Base-by-base conservation (phyloP, 495 filamentous ascomycete species). In the Poronia punctata region DNA sequence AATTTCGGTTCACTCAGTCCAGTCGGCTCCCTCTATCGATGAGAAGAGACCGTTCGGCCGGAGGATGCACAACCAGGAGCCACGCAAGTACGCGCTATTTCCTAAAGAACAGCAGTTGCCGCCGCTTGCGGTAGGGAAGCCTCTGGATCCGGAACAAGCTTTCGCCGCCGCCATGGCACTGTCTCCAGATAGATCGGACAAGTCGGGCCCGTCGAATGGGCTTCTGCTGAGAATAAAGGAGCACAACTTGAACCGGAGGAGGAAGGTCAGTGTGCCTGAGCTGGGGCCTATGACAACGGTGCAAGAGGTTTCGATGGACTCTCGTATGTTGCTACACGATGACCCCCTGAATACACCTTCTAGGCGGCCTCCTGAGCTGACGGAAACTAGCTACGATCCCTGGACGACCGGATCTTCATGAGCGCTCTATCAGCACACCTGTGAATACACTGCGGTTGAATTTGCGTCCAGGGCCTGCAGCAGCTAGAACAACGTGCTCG, bases 261-360 rank as follows among this genome's bases (percentile, higher is more conserved):
- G 79, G 53, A 84, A 84, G 49, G 63, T 75, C 48, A 80, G 72
- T 53, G 72, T 79, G 5, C 71, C 79, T 8, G 82, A 83, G 36
- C 54, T 83, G 17, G 80, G 75, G 3, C 72, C 75, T 27, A 80
- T 82, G 77, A 77, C 78, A 4, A 82, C 78, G 3, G 78, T 82
- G 9, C 78, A 80, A 43, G 82, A 84, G 50, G 57, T 69, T 32
- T 60, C 72, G 28, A 76, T 85, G 69, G 83, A 87, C 60, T 86
- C 83, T 54, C 83, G 83, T 87, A 74, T 68, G 82, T 71, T 2
- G n/a, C n/a, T n/a, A n/a, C n/a, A n/a, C n/a, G n/a, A n/a, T n/a
- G n/a, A n/a, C n/a, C n/a, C n/a, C n/a, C n/a, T n/a, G 9, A 14
- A 5, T 25, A 32, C 22, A n/a, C 24, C 23, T 22, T 20, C 15